phyloP scores from a whole-genome alignment of 345 rosid species.

The Sonneratia caseolaris region DNA sequence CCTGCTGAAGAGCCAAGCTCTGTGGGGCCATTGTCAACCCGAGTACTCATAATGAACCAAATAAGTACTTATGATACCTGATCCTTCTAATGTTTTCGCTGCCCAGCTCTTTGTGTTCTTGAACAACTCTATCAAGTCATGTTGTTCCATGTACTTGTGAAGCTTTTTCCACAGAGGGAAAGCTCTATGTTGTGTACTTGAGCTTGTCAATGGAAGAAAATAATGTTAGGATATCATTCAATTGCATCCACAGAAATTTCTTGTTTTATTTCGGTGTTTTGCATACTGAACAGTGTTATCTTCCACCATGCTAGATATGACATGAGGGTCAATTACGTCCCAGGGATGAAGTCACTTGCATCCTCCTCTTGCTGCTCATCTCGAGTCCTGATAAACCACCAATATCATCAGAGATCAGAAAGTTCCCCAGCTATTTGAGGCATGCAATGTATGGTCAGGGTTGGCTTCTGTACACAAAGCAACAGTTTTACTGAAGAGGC shows the following conservation, averaged over 20 bases:
- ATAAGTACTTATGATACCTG: slow-evolving; percentile 14
- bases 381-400: slow-evolving; percentile 38
- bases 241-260: not conserved
- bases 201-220: not conserved
- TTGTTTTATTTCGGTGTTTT: not conserved
- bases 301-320: slow-evolving; percentile 67
- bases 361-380: slow-evolving; percentile 73
- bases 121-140: not conserved
- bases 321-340: slow-evolving; percentile 63
- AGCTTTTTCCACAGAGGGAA: not conserved
- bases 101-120: not conserved
- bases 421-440: not conserved
- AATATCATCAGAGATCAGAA: not conserved
- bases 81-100: slow-evolving; percentile 26
- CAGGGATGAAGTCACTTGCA: slow-evolving; percentile 79
- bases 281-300: slow-evolving; percentile 47
- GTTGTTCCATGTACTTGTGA: not conserved
- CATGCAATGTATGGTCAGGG: too few species aligned
- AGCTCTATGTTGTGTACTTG: not conserved
- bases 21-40: not conserved
- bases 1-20: slow-evolving; percentile 32
- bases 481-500: slow-evolving; percentile 81
- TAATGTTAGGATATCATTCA: not conserved
- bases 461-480: slow-evolving; percentile 70
- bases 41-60: slow-evolving; percentile 1